Evolutionary conservation across 2,329 filamentous ascomycete species (phyloP).

Genomic region (Diplocarpon rosae): DNA sequence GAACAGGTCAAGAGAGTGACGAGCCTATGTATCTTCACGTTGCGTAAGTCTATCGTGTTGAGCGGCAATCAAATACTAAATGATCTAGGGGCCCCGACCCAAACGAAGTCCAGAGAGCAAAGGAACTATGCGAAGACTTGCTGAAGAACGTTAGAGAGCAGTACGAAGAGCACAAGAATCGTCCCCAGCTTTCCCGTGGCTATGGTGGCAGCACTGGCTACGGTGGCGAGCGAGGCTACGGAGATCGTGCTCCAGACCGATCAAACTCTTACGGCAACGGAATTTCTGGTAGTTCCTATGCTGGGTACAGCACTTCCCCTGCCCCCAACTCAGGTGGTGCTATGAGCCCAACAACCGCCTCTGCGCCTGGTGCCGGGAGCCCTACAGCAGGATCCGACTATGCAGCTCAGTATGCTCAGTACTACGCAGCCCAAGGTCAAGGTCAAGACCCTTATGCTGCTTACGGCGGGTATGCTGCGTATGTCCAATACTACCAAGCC

Average conservation of each 20-base stretch:
- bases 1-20: slow-evolving; percentile 82
- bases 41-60: slow-evolving; percentile 48
- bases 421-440: slow-evolving; percentile 42
- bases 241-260: slow-evolving; percentile 39
- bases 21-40: slow-evolving; percentile 96
- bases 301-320: slow-evolving; percentile 27
- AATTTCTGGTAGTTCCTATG: slow-evolving; percentile 31
- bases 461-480: slow-evolving; percentile 78
- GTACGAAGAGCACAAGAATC: slow-evolving; percentile 83
- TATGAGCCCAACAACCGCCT: slow-evolving; percentile 32
- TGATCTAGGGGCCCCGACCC: slow-evolving; percentile 67
- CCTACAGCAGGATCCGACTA: slow-evolving; percentile 50
- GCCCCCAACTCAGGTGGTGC: slow-evolving; percentile 23
- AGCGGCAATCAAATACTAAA: slow-evolving; percentile 6
- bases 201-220: slow-evolving; percentile 38
- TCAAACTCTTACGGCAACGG: slow-evolving; percentile 31
- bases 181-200: slow-evolving; percentile 53
- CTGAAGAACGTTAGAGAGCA: slow-evolving; percentile 77
- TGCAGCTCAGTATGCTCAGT: slow-evolving; percentile 71
- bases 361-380: slow-evolving; percentile 33
- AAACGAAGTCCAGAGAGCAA: slow-evolving; percentile 74
- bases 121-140: slow-evolving; percentile 80
- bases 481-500: slow-evolving; percentile 64
- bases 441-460: slow-evolving; percentile 74
- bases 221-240: slow-evolving; percentile 37